Conservation (phyloP, 345 rosid genomes). For the Chamaenerion angustifolium region DNA sequence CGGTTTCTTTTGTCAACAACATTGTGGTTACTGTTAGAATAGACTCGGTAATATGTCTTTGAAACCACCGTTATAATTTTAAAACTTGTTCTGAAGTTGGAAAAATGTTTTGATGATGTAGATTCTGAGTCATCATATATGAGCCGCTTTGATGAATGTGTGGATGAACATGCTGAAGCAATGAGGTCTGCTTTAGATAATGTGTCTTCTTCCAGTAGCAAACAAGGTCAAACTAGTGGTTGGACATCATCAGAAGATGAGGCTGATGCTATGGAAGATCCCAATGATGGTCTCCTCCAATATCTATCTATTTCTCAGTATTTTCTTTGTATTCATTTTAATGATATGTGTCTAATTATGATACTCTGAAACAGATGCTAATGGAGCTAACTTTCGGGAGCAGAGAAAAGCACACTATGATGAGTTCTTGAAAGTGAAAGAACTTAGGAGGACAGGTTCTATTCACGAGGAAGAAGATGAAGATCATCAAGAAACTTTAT, state of each 20-base stretch:
- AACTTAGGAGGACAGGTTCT: conserved; percentile 59
- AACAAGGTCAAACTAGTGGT: conserved; percentile 28
- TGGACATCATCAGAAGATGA: conserved; percentile 95
- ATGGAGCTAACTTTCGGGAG: conserved; percentile 42
- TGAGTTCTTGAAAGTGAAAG: conserved; percentile 73
- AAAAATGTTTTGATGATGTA: conserved; percentile 25
- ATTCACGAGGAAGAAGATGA: conserved; percentile 52
- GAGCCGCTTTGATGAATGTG: conserved; percentile 34
- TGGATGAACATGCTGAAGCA: conserved; percentile 63
- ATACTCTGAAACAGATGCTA: conserved; percentile 24
- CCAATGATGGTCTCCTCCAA: conserved; percentile 35
- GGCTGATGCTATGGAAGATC: conserved; percentile 55
- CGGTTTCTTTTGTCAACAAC: too few relatives aligned
- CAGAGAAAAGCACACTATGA: conserved; percentile 78
- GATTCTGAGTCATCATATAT: conserved; percentile 54
- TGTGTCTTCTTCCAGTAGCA: conserved; percentile 58
- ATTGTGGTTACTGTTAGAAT: too few relatives aligned
- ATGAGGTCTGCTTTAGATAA: conserved; percentile 46
- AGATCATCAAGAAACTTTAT: conserved; percentile 19
- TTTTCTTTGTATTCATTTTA: not conserved
- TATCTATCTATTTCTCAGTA: not conserved
- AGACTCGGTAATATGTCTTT: too few relatives aligned
- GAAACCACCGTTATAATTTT: not conserved
- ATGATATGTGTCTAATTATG: not conserved
- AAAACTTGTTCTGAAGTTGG: conserved; percentile 14